Conservation (phyloP, 2,329 filamentous ascomycete species). For the Lachnellula hyalina region DNA sequence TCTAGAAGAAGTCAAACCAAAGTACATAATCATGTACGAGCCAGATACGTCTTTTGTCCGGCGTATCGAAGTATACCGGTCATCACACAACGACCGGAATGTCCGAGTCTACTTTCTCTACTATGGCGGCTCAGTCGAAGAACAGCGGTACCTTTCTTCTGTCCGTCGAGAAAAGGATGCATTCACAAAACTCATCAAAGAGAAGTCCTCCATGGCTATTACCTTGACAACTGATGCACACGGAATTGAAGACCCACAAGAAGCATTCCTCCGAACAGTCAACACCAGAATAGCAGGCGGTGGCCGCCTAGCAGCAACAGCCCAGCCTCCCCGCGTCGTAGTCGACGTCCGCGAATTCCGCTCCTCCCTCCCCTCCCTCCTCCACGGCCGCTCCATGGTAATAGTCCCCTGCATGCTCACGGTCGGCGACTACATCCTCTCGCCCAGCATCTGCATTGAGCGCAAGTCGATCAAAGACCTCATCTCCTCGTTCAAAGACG, state of each 20-base stretch:
- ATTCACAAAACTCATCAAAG: conserved; percentile 90
- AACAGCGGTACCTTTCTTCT: conserved; percentile 84
- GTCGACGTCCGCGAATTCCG: conserved; percentile 96
- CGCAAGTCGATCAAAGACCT: conserved; percentile 90
- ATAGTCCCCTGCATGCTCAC: conserved; percentile 94
- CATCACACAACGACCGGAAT: conserved; percentile 82
- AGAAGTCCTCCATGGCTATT: conserved; percentile 87
- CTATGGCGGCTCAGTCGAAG: conserved; percentile 90
- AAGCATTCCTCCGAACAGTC: conserved; percentile 87
- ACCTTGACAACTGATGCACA: conserved; percentile 71
- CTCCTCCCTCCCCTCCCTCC: conserved; percentile 81
- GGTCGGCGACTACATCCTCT: conserved; percentile 92
- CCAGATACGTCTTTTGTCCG: conserved; percentile 92
- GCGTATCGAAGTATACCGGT: conserved; percentile 90
- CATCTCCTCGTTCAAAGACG: conserved; percentile 86
- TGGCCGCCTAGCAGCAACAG: conserved; percentile 75
- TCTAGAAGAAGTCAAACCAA: conserved; percentile 88
- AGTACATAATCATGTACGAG: conserved; percentile 98
- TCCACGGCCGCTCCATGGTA: conserved; percentile 83
- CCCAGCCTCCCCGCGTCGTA: conserved; percentile 82
- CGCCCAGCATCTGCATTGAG: conserved; percentile 86
- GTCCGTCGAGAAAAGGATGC: conserved; percentile 95
- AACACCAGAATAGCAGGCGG: conserved; percentile 96
- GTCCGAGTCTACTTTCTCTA: conserved; percentile 96
- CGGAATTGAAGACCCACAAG: conserved; percentile 73